These are phyloP conservation scores for Nothophoma quercina DNA, from an alignment of 2,329 filamentous ascomycete genomes.

Conservation along the genomic window DNA sequence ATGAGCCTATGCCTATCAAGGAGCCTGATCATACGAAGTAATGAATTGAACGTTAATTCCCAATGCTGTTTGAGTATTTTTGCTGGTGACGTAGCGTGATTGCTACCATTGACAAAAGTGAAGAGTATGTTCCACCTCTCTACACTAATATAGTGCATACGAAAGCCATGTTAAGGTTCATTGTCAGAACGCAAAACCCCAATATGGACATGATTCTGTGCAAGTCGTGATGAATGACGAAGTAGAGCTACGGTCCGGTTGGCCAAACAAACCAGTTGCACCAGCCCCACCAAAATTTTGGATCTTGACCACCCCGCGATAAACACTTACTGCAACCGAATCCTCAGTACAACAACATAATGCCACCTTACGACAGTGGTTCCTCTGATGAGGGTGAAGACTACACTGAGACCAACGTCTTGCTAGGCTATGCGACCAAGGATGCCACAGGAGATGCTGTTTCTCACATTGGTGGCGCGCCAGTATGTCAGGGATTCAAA, in stretches of 20 bases:
- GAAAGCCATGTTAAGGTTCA: no score
- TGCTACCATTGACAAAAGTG: no score
- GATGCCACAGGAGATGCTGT: constrained; percentile 82
- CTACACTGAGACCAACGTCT: constrained; percentile 82
- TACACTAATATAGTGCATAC: no score
- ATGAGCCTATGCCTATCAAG: constrained; percentile 13
- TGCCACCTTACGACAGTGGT: constrained; percentile 87
- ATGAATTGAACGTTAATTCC: constrained; percentile 2
- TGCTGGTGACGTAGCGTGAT: not conserved
- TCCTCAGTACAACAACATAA: constrained; percentile 43
- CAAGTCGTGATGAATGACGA: not conserved
- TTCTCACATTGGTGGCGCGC: constrained; percentile 85
- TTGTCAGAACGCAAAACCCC: no score
- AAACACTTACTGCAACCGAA: not conserved
- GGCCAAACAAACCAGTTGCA: not conserved
- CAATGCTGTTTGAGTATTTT: not conserved
- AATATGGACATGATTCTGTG: no score
- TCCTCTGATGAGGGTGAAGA: constrained; percentile 73
- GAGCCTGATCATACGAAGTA: constrained; percentile 10
- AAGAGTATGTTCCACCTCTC: no score
- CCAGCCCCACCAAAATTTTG: constrained; percentile 12
- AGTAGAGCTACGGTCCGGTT: not conserved
- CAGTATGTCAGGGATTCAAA: constrained; percentile 66
- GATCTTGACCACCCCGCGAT: constrained; percentile 2
- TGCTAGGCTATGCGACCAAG: constrained; percentile 86